Percentiles rank a stretch among this genome's conserved stretches.
Evolutionary conservation across 129 eudicot genomes (phyloP).

Genomic region (Chrysanthemum makinoi): DNA sequence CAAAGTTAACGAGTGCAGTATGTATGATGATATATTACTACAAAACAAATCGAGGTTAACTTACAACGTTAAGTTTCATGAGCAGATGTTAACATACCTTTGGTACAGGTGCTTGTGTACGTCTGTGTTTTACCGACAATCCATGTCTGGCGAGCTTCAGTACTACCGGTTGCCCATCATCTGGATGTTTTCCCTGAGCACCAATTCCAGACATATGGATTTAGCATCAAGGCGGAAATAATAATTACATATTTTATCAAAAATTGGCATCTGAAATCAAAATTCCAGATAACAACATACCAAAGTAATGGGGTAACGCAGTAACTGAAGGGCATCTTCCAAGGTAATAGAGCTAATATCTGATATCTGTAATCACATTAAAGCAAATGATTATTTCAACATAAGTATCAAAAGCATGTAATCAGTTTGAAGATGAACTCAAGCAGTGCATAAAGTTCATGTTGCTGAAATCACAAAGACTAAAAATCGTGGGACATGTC

Average conservation of each 20-base stretch:
- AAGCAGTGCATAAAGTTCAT: neutral
- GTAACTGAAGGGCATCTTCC: slow-evolving; percentile 78
- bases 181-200: slow-evolving; percentile 84
- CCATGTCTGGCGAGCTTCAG: slow-evolving; percentile 64
- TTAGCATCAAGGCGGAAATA: neutral
- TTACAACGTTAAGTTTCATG: neutral
- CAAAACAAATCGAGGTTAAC: neutral
- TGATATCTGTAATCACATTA: slow-evolving; percentile 42
- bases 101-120: slow-evolving; percentile 67
- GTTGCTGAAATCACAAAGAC: neutral
- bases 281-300: slow-evolving; percentile 30
- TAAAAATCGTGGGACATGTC: too few species aligned
- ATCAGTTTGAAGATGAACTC: neutral
- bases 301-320: slow-evolving; percentile 80
- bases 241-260: neutral
- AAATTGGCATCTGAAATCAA: neutral
- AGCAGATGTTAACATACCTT: slow-evolving; percentile 49
- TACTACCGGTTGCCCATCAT: slow-evolving; percentile 69
- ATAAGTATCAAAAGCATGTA: neutral
- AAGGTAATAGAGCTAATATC: slow-evolving; percentile 58
- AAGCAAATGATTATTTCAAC: neutral
- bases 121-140: slow-evolving; percentile 66
- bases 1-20: neutral
- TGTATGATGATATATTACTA: neutral
- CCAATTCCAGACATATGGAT: neutral